Conservation (phyloP, 2,329 filamentous ascomycete species). For the Talaromyces sp. region DNA sequence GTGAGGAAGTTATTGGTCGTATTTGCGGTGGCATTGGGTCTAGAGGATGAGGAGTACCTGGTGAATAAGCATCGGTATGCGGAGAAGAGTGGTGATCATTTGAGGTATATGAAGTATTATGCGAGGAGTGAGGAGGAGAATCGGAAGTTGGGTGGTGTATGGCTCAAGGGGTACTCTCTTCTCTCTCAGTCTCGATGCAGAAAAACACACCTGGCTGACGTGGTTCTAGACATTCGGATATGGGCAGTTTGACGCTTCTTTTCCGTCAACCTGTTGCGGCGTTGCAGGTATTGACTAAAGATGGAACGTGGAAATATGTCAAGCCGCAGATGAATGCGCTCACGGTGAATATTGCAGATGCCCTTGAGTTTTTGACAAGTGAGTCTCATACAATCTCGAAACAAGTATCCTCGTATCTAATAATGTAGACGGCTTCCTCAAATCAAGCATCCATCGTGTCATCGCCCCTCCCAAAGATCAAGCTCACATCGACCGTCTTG, state of each 20-base stretch:
- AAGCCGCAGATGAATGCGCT: conserved; percentile 50
- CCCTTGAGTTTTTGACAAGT: conserved; percentile 50
- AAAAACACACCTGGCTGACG: neutral
- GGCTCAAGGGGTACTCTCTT: conserved; percentile 37
- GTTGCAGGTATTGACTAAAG: conserved; percentile 53
- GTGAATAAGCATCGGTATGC: conserved; percentile 57
- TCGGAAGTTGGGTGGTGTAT: conserved; percentile 44
- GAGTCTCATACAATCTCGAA: conserved; percentile 24
- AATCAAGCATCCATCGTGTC: conserved; percentile 51
- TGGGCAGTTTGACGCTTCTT: conserved; percentile 56
- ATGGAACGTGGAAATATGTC: conserved; percentile 52
- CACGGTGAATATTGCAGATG: conserved; percentile 53
- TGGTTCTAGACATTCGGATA: conserved; percentile 51
- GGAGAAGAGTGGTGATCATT: conserved; percentile 56
- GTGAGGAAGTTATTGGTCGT: conserved; percentile 51
- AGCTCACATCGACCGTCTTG: conserved; percentile 42
- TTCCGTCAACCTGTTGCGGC: conserved; percentile 59
- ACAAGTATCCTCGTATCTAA: neutral
- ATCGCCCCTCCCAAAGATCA: conserved; percentile 50
- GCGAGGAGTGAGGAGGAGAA: conserved; percentile 50
- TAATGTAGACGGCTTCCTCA: conserved; percentile 44
- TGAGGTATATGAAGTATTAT: conserved; percentile 61
- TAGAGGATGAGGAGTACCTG: conserved; percentile 58
- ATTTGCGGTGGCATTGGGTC: conserved; percentile 59
- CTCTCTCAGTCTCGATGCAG: conserved; percentile 23